Percentiles rank a stretch among this genome's conserved stretches.
Evolutionary conservation across 805 yeast genomes (phyloP).

Genomic region (Metschnikowia anglica): DNA sequence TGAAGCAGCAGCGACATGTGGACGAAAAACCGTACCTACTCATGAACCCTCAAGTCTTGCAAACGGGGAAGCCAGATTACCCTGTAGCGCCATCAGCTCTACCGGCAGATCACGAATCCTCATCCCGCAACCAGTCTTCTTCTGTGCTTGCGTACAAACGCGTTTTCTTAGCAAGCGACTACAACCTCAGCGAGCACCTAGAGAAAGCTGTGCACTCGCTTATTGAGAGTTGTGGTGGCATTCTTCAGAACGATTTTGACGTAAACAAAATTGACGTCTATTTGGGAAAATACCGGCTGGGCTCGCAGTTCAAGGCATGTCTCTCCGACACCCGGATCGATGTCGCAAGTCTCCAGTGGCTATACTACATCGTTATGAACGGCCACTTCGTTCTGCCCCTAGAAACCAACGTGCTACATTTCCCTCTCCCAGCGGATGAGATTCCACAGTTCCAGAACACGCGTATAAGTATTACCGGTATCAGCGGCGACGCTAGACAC

Average conservation of each 20-base stretch:
- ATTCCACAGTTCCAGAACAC: conserved; percentile 55
- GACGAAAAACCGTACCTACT: conserved; percentile 55
- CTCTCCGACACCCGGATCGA: conserved; percentile 37
- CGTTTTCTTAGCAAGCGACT: conserved; percentile 56
- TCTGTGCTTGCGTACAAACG: conserved; percentile 42
- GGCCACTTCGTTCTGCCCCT: conserved; percentile 56
- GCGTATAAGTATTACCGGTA: conserved; percentile 70
- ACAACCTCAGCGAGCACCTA: conserved; percentile 49
- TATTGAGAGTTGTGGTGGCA: conserved; percentile 57
- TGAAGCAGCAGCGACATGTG: conserved; percentile 49
- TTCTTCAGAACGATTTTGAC: conserved; percentile 29
- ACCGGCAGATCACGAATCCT: background rate
- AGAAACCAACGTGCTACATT: conserved; percentile 57
- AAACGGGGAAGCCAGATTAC: conserved; percentile 27
- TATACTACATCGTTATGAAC: conserved; percentile 62
- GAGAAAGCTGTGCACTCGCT: conserved; percentile 41
- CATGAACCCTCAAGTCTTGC: conserved; percentile 14
- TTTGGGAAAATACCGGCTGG: conserved; percentile 62
- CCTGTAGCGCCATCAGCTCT: too few species aligned
- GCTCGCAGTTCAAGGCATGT: conserved; percentile 54
- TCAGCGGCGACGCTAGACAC: conserved; percentile 78
- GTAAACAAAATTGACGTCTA: conserved; percentile 36
- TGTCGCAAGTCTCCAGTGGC: conserved; percentile 72
- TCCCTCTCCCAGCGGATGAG: conserved; percentile 59
- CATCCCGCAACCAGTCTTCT: background rate